Conservation (phyloP, 2,329 filamentous ascomycete genomes). For the Aspergillus udagawae region DNA sequence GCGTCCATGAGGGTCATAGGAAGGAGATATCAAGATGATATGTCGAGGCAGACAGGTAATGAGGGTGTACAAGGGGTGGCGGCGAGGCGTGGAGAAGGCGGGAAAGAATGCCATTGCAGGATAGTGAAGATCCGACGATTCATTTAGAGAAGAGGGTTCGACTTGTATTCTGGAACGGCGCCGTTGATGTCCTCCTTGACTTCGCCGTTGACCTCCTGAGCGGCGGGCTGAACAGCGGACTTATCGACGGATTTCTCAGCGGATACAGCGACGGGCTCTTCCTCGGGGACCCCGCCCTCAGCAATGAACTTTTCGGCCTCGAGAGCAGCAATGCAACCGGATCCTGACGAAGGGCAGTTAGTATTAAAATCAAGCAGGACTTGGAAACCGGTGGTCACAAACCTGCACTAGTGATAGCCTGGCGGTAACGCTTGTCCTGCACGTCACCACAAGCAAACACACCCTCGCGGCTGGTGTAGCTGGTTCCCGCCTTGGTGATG, state of each 20-base stretch:
- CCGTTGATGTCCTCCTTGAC: conserved; percentile 45
- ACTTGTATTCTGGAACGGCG: conserved; percentile 54
- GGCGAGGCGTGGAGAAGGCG: background rate
- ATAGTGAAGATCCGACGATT: background rate
- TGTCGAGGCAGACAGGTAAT: background rate
- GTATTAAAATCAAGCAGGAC: conserved; percentile 1
- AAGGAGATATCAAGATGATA: background rate
- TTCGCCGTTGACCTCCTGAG: conserved; percentile 29
- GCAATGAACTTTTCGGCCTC: conserved; percentile 92
- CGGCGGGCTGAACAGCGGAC: conserved; percentile 31
- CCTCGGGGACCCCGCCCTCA: conserved; percentile 60
- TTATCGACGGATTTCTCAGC: conserved; percentile 46
- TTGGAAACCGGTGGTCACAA: conserved; percentile 36
- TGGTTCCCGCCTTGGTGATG: conserved; percentile 81
- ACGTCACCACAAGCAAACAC: conserved; percentile 97
- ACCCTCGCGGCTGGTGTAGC: conserved; percentile 80
- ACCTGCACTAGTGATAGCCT: conserved; percentile 97
- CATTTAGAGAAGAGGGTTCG: conserved; percentile 60
- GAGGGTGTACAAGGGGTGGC: too few species aligned
- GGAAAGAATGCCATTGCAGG: background rate
- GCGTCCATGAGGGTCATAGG: conserved; percentile 4
- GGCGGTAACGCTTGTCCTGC: conserved; percentile 96
- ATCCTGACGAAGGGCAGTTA: conserved; percentile 53
- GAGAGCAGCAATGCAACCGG: conserved; percentile 90
- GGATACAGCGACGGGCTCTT: conserved; percentile 28